phyloP scores from a whole-genome alignment of 139 green algal genomes.

The Ostreobium quekettii region DNA sequence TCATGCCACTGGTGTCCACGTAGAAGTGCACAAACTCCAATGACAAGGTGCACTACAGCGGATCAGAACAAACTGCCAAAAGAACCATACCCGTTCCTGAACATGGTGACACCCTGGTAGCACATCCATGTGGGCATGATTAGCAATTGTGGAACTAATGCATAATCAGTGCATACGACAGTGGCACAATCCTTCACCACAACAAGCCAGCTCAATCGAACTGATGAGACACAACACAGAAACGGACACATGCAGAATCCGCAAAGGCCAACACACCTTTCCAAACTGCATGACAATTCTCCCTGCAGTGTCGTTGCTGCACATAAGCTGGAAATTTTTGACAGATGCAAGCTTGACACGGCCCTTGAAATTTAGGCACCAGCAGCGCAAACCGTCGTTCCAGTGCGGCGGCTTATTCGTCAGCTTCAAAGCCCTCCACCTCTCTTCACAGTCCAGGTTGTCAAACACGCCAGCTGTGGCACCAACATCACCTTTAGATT shows the following conservation, averaged over 20 bases:
- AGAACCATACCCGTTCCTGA: too few relatives aligned
- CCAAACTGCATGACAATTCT: slow-evolving; percentile 83
- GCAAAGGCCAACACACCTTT: slow-evolving; percentile 42
- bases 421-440: slow-evolving; percentile 38
- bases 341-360: slow-evolving; percentile 82
- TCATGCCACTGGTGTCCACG: too few relatives aligned
- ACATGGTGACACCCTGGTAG: too few relatives aligned
- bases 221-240: neutral
- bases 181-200: neutral
- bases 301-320: slow-evolving; percentile 27
- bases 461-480: too few relatives aligned
- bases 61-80: too few relatives aligned
- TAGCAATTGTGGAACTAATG: slow-evolving; percentile 3
- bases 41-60: too few relatives aligned
- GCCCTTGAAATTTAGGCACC: slow-evolving; percentile 95
- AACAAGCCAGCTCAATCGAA: neutral
- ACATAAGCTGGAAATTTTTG: slow-evolving; percentile 92
- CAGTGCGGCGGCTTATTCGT: slow-evolving; percentile 83
- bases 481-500: too few relatives aligned
- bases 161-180: neutral
- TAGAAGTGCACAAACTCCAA: too few relatives aligned
- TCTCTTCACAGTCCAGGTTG: too few relatives aligned
- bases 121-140: slow-evolving; percentile 5
- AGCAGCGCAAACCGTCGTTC: slow-evolving; percentile 83
- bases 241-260: neutral